These are phyloP conservation scores for Uronychia setigera DNA, from an alignment of 73 alveolate species.

Conservation along the genomic window DNA sequence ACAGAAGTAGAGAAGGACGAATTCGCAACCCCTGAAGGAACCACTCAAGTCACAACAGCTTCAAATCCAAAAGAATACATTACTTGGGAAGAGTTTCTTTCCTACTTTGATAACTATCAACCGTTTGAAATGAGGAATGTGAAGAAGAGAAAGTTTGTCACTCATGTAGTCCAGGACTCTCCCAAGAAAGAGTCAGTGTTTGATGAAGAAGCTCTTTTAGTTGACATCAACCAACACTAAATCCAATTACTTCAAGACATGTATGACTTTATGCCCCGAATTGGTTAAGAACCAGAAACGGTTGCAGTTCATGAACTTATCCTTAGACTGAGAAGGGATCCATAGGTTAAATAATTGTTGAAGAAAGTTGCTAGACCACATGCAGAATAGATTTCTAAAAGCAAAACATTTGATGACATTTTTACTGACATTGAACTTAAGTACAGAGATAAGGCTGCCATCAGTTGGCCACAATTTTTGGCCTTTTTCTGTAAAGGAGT, in stretches of 20 bases:
- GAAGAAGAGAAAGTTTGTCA: background rate
- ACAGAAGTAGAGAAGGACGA: constrained; percentile 61
- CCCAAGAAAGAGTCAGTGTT: background rate
- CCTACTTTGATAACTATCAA: constrained; percentile 41
- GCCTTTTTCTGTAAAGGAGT: constrained; percentile 81
- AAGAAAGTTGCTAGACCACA: constrained; percentile 60
- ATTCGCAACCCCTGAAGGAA: constrained; percentile 1
- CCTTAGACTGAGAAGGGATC: constrained; percentile 32
- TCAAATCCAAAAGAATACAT: constrained; percentile 69
- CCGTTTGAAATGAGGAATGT: constrained; percentile 33
- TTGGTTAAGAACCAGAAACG: background rate
- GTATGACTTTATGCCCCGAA: constrained; percentile 43
- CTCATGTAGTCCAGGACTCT: background rate
- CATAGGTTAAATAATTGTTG: constrained; percentile 20
- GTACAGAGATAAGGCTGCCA: constrained; percentile 42
- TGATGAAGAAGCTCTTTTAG: constrained; percentile 54
- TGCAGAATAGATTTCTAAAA: constrained; percentile 28
- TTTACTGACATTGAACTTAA: constrained; percentile 73
- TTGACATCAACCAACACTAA: constrained; percentile 45
- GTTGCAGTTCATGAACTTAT: constrained; percentile 35
- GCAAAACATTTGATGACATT: constrained; percentile 69
- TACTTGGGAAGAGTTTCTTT: constrained; percentile 61
- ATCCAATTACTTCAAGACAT: constrained; percentile 48
- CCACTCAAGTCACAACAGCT: background rate
- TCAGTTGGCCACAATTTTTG: constrained; percentile 72